Percentiles rank a stretch among this genome's conserved stretches.
Conservation (phyloP, 1,139 yeast species). For the Suhomyces bokatorum region DNA sequence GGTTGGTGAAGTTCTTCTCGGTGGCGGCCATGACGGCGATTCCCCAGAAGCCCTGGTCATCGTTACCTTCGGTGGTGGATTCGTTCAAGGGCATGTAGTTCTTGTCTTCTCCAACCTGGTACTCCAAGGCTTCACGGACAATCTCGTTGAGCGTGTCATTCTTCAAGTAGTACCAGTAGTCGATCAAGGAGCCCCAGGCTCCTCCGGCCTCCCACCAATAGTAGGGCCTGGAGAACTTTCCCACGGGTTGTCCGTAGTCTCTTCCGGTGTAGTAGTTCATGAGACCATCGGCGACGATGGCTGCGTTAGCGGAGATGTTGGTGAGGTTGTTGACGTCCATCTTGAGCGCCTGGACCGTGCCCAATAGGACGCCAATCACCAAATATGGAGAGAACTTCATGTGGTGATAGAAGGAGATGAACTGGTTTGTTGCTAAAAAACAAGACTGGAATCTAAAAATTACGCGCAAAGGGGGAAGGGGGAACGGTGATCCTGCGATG, state of each 20-base stretch:
- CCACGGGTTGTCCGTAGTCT: slow-evolving; percentile 69
- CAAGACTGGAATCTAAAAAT: background rate
- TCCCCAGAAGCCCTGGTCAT: slow-evolving; percentile 94
- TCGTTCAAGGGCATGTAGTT: slow-evolving; percentile 78
- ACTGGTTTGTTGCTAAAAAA: slow-evolving; percentile 3
- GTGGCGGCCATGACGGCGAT: slow-evolving; percentile 81
- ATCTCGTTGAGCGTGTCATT: slow-evolving; percentile 59
- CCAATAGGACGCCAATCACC: slow-evolving; percentile 5
- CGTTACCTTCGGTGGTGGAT: slow-evolving; percentile 81
- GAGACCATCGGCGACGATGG: slow-evolving; percentile 59
- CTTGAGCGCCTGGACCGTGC: slow-evolving; percentile 21
- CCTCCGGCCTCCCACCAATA: slow-evolving; percentile 98
- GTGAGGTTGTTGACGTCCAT: slow-evolving; percentile 43
- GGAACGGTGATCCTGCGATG: background rate
- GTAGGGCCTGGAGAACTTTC: slow-evolving; percentile 74
- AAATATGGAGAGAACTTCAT: slow-evolving; percentile 8
- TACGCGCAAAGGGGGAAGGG: slow-evolving; percentile 2
- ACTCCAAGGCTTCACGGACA: slow-evolving; percentile 58
- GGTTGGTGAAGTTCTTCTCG: slow-evolving; percentile 73
- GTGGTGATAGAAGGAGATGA: background rate
- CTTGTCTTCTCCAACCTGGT: slow-evolving; percentile 65
- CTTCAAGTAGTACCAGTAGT: slow-evolving; percentile 61
- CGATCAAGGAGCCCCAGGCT: slow-evolving; percentile 76
- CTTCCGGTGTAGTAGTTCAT: slow-evolving; percentile 72
- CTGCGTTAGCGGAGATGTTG: slow-evolving; percentile 50